Conservation (phyloP, 768 basidiomycete species). For the Lactifluus echinatus region DNA sequence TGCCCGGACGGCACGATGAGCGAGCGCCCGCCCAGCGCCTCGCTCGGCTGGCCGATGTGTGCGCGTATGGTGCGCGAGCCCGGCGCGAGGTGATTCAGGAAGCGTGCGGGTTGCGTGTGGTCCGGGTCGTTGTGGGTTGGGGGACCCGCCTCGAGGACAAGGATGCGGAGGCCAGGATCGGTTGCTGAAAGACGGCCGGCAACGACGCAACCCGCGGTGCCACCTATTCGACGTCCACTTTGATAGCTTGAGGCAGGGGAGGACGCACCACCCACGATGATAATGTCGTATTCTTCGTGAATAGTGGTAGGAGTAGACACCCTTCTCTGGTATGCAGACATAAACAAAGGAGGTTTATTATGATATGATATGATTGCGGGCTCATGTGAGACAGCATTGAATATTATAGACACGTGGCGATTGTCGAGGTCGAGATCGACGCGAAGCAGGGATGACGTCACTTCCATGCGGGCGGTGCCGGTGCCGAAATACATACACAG, state of each 20-base stretch:
- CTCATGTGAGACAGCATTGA: too few species aligned
- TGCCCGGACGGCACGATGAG: slow-evolving; percentile 38
- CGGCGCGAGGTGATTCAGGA: slow-evolving; percentile 33
- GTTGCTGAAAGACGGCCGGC: slow-evolving; percentile 48
- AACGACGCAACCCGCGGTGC: slow-evolving; percentile 47
- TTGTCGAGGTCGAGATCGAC: too few species aligned
- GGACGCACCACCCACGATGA: slow-evolving; percentile 47
- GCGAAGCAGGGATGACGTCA: too few species aligned
- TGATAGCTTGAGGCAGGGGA: not conserved
- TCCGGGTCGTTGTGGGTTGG: slow-evolving; percentile 37
- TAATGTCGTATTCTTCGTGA: slow-evolving; percentile 34
- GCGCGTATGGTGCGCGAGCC: slow-evolving; percentile 37
- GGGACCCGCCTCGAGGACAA: slow-evolving; percentile 52
- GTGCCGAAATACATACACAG: slow-evolving; percentile 1
- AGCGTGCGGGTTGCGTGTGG: slow-evolving; percentile 50
- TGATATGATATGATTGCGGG: too few species aligned
- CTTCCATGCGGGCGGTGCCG: too few species aligned
- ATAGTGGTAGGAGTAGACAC: not conserved
- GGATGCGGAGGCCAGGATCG: slow-evolving; percentile 46
- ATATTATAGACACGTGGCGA: too few species aligned
- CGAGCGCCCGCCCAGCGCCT: slow-evolving; percentile 38
- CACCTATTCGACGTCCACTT: slow-evolving; percentile 28
- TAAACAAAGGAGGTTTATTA: too few species aligned
- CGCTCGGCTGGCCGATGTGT: slow-evolving; percentile 33
- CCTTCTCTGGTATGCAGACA: too few species aligned